phyloP scores from a whole-genome alignment of 1,284 basidiomycete genomes.

The Trichosporon sp. region DNA sequence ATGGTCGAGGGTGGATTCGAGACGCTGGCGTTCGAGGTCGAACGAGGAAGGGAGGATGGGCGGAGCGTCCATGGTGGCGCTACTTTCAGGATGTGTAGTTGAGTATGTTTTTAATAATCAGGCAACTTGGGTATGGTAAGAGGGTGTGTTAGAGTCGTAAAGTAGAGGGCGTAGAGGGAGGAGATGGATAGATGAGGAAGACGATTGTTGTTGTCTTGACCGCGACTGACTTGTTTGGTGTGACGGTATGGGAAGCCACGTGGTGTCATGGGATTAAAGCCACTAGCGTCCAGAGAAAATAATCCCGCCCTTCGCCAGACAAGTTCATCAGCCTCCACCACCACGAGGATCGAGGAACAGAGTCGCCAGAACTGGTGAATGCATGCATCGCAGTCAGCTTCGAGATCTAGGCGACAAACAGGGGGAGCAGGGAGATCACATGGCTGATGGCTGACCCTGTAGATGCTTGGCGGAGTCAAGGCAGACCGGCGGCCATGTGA shows the following conservation, averaged over 20 bases:
- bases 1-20: slow-evolving; percentile 53
- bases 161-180: background rate
- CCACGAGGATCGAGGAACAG: too few species aligned
- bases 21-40: slow-evolving; percentile 51
- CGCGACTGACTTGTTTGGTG: slow-evolving; percentile 20
- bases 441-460: too few species aligned
- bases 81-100: background rate
- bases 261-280: slow-evolving; percentile 7
- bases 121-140: background rate
- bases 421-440: too few species aligned
- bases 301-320: background rate
- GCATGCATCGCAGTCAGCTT: background rate
- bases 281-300: background rate
- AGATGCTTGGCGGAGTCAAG: too few species aligned
- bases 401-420: too few species aligned
- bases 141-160: background rate
- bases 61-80: slow-evolving; percentile 39
- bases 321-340: background rate
- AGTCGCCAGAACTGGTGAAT: too few species aligned
- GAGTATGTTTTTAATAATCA: background rate
- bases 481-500: too few species aligned
- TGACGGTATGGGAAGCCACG: slow-evolving; percentile 18
- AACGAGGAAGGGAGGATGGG: slow-evolving; percentile 49
- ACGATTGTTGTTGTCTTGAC: slow-evolving; percentile 14
- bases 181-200: slow-evolving; percentile 7